Conservation (phyloP, 169 alveolate species). For the Babesia divergens region DNA sequence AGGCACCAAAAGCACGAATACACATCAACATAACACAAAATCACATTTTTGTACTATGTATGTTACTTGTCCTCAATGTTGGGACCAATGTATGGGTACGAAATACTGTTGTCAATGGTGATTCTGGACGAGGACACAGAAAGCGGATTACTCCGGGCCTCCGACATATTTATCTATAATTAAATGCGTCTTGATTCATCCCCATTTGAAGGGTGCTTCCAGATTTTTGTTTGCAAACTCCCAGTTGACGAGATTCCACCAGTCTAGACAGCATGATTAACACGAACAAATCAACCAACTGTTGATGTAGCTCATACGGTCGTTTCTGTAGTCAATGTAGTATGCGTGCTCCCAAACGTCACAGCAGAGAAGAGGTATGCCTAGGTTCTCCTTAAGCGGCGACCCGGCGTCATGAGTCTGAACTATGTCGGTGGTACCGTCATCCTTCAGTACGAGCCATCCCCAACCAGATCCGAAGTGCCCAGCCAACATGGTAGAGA, state of each 20-base stretch:
- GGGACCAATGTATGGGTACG: background rate
- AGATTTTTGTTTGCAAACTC: conserved; percentile 79
- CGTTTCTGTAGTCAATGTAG: conserved; percentile 90
- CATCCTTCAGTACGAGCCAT: conserved; percentile 90
- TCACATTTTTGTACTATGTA: background rate
- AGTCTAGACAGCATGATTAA: conserved; percentile 35
- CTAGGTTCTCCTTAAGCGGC: conserved; percentile 84
- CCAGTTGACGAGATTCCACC: conserved; percentile 95
- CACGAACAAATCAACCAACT: conserved; percentile 15
- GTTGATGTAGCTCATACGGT: conserved; percentile 85
- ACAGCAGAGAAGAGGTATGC: conserved; percentile 85
- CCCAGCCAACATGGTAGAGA: conserved; percentile 81
- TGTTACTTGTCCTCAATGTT: too few species aligned
- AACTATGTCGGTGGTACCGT: conserved; percentile 85
- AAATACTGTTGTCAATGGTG: background rate
- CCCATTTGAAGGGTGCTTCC: conserved; percentile 54
- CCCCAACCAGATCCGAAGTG: conserved; percentile 99
- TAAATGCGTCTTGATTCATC: background rate
- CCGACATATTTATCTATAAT: background rate
- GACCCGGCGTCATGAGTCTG: conserved; percentile 89
- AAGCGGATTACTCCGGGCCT: background rate
- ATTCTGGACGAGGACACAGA: background rate
- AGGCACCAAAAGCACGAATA: background rate
- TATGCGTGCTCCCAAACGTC: conserved; percentile 98
- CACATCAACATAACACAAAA: background rate